Evolutionary conservation across 306 rosid genomes (phyloP).

Genomic region (Prosopis cineraria): DNA sequence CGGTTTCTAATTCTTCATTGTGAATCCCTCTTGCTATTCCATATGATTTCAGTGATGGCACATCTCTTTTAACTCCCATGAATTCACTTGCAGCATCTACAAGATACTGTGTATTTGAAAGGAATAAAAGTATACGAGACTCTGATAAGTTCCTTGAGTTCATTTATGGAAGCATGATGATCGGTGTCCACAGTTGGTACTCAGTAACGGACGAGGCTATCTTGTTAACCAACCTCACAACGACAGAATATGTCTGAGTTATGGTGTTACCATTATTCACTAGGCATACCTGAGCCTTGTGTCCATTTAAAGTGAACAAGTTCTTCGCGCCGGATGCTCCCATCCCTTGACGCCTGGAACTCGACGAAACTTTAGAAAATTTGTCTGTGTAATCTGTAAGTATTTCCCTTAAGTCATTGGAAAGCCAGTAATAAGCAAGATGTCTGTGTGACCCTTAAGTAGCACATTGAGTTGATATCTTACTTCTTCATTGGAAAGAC

Average conservation of each 20-base stretch:
- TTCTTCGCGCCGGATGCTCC: neutral
- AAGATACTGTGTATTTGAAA: slow-evolving; percentile 66
- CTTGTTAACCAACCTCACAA: neutral
- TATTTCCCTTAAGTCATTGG: neutral
- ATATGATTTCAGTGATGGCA: neutral
- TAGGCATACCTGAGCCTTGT: neutral
- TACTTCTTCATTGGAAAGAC: neutral
- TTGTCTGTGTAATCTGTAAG: neutral
- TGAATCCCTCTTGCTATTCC: neutral
- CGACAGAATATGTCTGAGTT: neutral
- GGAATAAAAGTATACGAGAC: slow-evolving; percentile 90
- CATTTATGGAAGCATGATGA: slow-evolving; percentile 44
- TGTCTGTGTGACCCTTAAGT: neutral
- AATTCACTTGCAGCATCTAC: slow-evolving; percentile 64
- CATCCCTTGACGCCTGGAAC: neutral
- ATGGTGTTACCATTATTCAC: neutral
- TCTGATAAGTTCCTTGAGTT: slow-evolving; percentile 78
- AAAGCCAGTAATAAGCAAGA: slow-evolving; percentile 14
- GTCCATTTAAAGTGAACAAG: neutral
- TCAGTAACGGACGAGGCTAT: neutral
- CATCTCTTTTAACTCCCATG: neutral
- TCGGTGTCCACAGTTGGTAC: slow-evolving; percentile 28
- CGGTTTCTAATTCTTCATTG: slow-evolving; percentile 13
- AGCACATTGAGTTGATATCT: neutral
- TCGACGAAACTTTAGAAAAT: neutral